A percentile compares a stretch with the other conserved stretches of the same genome.
These are phyloP conservation scores for Themeda triandra DNA, from an alignment of 176 grass and related monocot genomes.

Conservation along the genomic window DNA sequence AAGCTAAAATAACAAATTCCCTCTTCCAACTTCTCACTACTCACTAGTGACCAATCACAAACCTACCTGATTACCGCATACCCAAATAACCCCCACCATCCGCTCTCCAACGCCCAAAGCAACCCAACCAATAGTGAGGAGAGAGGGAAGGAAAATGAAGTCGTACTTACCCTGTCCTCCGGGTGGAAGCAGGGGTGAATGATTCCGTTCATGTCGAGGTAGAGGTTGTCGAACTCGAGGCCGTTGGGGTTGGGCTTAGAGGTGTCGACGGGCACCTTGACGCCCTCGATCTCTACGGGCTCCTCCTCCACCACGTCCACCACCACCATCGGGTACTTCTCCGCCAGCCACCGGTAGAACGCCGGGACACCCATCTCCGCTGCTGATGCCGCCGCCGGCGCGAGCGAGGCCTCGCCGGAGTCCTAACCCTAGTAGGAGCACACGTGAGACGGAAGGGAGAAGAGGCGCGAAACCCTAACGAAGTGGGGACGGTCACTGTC, in stretches of 20 bases:
- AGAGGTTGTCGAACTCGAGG: slow-evolving; percentile 62
- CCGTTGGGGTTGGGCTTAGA: slow-evolving; percentile 88
- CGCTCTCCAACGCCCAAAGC: not conserved
- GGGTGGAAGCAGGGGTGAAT: slow-evolving; percentile 60
- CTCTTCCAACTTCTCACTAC: not conserved
- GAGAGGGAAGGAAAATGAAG: not conserved
- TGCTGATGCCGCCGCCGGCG: not conserved
- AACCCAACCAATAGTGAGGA: not conserved
- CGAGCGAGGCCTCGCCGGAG: slow-evolving; percentile 11
- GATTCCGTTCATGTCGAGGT: slow-evolving; percentile 60
- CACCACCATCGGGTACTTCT: slow-evolving; percentile 98
- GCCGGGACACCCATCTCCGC: slow-evolving; percentile 79
- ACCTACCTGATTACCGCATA: not conserved
- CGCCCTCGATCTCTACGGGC: slow-evolving; percentile 80
- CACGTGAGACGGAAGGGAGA: not conserved
- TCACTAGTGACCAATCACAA: not conserved
- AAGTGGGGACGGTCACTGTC: not conserved
- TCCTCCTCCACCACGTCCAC: slow-evolving; percentile 96
- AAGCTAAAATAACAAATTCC: not conserved
- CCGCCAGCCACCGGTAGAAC: slow-evolving; percentile 97
- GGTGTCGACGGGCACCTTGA: slow-evolving; percentile 75
- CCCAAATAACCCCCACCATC: not conserved
- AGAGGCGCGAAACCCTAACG: slow-evolving; percentile 44
- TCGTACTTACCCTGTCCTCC: slow-evolving; percentile 42
- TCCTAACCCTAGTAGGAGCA: slow-evolving; percentile 38